Percentiles rank a stretch among this genome's conserved stretches.
phyloP scores from a whole-genome alignment of 305 asterid species.

The Solanum hybrid region DNA sequence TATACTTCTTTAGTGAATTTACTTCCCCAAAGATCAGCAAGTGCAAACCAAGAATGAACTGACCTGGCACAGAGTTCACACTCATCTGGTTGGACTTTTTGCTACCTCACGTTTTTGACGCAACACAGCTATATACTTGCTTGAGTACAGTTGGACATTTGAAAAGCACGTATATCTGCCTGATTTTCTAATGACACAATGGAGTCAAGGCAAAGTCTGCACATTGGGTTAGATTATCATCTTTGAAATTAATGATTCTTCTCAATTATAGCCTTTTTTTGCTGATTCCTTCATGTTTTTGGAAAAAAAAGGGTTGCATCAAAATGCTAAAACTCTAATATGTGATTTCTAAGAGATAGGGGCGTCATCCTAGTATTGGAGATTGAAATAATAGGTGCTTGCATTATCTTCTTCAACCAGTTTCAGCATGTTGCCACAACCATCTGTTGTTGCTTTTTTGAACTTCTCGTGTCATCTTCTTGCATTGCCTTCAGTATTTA shows the following conservation, averaged over 20 bases:
- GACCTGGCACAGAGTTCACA: background rate
- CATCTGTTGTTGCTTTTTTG: background rate
- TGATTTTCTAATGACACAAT: background rate
- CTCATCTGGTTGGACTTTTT: background rate
- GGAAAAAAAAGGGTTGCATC: background rate
- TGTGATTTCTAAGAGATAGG: background rate
- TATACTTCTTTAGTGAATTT: constrained; percentile 54
- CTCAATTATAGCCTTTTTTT: background rate
- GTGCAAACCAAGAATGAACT: constrained; percentile 30
- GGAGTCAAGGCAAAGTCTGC: background rate
- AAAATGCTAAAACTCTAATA: background rate
- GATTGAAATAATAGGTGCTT: background rate
- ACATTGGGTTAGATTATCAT: constrained; percentile 2
- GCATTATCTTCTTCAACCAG: background rate
- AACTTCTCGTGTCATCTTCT: background rate
- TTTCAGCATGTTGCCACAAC: background rate
- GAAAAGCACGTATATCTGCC: background rate
- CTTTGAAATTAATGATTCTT: background rate
- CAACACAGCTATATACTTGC: background rate
- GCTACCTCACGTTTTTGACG: background rate
- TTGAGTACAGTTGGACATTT: background rate
- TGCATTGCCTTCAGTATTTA: background rate
- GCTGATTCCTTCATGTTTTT: background rate
- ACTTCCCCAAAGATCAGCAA: constrained; percentile 33
- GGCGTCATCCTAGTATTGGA: background rate